These are phyloP conservation scores for Paramecium pentaurelia DNA, from an alignment of 73 alveolate genomes.

Conservation along the genomic window DNA sequence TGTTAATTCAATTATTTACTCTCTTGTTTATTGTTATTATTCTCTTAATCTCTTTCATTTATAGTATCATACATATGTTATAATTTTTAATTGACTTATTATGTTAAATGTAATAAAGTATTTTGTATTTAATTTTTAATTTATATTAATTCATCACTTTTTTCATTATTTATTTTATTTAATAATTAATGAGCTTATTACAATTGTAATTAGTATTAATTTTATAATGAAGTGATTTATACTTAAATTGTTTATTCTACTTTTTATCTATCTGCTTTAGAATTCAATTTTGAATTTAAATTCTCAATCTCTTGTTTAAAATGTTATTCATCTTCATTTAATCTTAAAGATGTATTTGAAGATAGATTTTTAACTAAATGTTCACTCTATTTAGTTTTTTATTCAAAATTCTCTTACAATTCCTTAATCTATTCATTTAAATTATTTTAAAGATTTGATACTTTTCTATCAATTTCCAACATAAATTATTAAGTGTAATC, in stretches of 20 bases:
- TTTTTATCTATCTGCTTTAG: background rate
- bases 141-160: background rate
- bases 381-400: background rate
- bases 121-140: background rate
- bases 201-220: background rate
- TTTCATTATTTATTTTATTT: constrained; percentile 37
- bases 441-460: background rate
- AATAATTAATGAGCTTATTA: background rate
- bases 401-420: background rate
- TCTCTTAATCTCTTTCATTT: background rate
- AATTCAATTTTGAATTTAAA: background rate
- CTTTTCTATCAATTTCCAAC: constrained; percentile 37
- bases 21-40: background rate
- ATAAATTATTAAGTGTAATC: background rate
- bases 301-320: constrained; percentile 14
- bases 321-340: constrained; percentile 31
- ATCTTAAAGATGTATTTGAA: background rate
- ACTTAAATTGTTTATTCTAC: background rate
- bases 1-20: background rate
- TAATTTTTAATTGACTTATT: background rate
- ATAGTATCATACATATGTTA: background rate
- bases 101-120: background rate
- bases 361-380: background rate
- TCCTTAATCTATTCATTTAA: constrained; percentile 2
- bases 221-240: background rate